Evolutionary conservation across 805 yeast species (phyloP).

Genomic region (Saccharomycopsis oosterbeekiorum): DNA sequence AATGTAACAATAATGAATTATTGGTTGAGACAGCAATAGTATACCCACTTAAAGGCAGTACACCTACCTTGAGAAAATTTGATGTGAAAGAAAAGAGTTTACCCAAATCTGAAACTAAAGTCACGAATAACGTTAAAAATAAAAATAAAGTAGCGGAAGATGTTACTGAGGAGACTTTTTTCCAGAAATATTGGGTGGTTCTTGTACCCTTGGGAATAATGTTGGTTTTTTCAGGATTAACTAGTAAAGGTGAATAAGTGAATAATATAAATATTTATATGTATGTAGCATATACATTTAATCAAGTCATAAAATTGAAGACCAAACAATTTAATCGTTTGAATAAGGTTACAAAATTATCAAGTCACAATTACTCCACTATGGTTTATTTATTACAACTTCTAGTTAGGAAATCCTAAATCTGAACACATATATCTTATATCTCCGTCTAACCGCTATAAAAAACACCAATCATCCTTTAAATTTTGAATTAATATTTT

Average conservation of each 20-base stretch:
- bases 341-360: no score
- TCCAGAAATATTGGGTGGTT: conserved; percentile 19
- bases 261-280: neutral
- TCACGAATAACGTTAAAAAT: neutral
- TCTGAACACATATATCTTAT: no score
- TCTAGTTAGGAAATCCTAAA: no score
- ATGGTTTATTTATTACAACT: no score
- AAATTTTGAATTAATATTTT: no score
- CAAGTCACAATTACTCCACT: no score
- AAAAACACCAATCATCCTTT: no score
- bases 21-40: neutral
- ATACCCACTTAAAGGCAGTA: neutral
- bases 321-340: no score
- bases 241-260: neutral
- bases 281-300: neutral
- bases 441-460: no score
- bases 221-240: conserved; percentile 9
- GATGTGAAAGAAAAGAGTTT: neutral
- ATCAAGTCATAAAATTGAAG: no score
- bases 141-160: conserved; percentile 1
- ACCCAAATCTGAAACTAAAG: neutral
- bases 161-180: conserved; percentile 8
- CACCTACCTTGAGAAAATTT: neutral
- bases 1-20: neutral
- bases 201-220: conserved; percentile 14